Evolutionary conservation across 2,329 filamentous ascomycete genomes (phyloP).

Genomic region (Canariomyces notabilis): DNA sequence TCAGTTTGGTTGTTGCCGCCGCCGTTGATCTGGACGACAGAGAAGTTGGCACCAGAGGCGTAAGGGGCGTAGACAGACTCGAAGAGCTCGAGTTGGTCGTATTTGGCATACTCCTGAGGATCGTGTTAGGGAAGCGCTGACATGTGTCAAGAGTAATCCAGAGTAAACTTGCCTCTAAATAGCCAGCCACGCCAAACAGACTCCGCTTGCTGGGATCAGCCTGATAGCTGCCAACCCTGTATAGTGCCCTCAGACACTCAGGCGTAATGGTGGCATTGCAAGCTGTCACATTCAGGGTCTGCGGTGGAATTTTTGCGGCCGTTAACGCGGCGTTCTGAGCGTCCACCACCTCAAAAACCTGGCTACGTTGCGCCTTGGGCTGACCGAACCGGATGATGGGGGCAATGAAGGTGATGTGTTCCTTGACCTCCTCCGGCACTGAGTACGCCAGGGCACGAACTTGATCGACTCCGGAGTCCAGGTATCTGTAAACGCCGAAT

Average conservation of each 20-base stretch:
- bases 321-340: constrained; percentile 13
- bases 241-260: constrained; percentile 40
- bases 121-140: too few relatives aligned
- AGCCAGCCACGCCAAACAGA: constrained; percentile 57
- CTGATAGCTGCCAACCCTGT: constrained; percentile 42
- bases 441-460: constrained; percentile 52
- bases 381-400: constrained; percentile 59
- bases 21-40: constrained; percentile 51
- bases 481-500: constrained; percentile 49
- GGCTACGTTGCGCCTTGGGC: constrained; percentile 33
- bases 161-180: too few relatives aligned
- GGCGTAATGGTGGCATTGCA: constrained; percentile 41
- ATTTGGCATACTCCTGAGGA: constrained; percentile 43
- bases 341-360: constrained; percentile 23
- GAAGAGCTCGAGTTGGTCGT: constrained; percentile 52
- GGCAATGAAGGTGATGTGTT: constrained; percentile 56
- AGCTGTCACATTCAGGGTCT: constrained; percentile 24
- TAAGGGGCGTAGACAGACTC: constrained; percentile 43
- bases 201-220: constrained; percentile 55
- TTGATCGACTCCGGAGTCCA: constrained; percentile 36
- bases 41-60: constrained; percentile 52
- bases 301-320: constrained; percentile 15
- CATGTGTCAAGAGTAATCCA: too few relatives aligned
- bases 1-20: constrained; percentile 47
- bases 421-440: constrained; percentile 49